Percentiles rank a stretch among this genome's conserved stretches.
Conservation (phyloP, 345 rosid genomes). For the rapeseed (Brassica napus) region Da-Ae NC_063441.1:22815501-22816000, state of each 20-base stretch:
- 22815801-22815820: conserved; percentile 54
- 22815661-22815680: conserved; percentile 43
- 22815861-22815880: conserved; percentile 55
- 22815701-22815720: conserved; percentile 61
- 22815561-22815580: conserved; percentile 60
- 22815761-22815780: conserved; percentile 47
- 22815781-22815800: conserved; percentile 74
- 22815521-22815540: conserved; percentile 56
- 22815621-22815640: conserved; percentile 25
- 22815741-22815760: conserved; percentile 53
- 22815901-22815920: conserved; percentile 61
- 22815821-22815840: conserved; percentile 66
- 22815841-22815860: conserved; percentile 58
- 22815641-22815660: conserved; percentile 56
- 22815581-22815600: conserved; percentile 36
- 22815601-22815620: conserved; percentile 32
- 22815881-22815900: conserved; percentile 73
- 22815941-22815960: conserved; percentile 68
- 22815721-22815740: conserved; percentile 58
- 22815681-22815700: conserved; percentile 41
- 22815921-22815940: conserved; percentile 64
- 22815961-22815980: conserved; percentile 61
- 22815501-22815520: conserved; percentile 62
- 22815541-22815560: conserved; percentile 58
- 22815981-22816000: conserved; percentile 82